phyloP scores from a whole-genome alignment of 2,329 filamentous ascomycete genomes.

The Pleomassaria siparia region DNA sequence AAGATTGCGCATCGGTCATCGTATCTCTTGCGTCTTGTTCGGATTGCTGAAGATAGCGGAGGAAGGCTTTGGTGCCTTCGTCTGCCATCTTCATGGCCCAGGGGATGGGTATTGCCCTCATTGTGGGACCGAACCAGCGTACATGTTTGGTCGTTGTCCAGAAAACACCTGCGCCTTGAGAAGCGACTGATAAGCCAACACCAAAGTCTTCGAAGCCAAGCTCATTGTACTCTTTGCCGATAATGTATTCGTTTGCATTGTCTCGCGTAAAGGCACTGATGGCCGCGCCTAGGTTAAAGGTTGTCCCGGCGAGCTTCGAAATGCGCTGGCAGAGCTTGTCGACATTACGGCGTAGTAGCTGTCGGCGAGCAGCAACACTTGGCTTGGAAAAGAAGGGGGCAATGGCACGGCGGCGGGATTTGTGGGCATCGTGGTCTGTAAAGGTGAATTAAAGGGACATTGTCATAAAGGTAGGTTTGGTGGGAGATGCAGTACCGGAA shows the following conservation, averaged over 20 bases:
- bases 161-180: constrained; percentile 4
- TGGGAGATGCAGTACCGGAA: background rate
- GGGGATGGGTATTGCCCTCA: constrained; percentile 9
- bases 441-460: constrained; percentile 21
- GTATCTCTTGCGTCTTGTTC: constrained; percentile 10
- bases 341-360: constrained; percentile 12
- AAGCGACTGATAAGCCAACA: constrained; percentile 9
- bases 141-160: constrained; percentile 12
- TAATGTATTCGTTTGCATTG: constrained; percentile 20
- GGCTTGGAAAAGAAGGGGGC: constrained; percentile 32
- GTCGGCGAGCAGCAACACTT: constrained; percentile 16
- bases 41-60: constrained; percentile 10
- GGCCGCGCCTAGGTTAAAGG: constrained; percentile 12
- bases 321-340: constrained; percentile 12
- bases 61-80: constrained; percentile 10
- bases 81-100: constrained; percentile 10
- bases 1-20: constrained; percentile 1
- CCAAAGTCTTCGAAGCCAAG: constrained; percentile 20
- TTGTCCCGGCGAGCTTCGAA: constrained; percentile 4
- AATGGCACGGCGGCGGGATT: constrained; percentile 22
- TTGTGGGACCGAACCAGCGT: constrained; percentile 10
- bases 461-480: background rate
- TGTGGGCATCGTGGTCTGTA: constrained; percentile 26
- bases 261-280: constrained; percentile 18
- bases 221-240: constrained; percentile 22